Evolutionary conservation across 1,284 basidiomycete species (phyloP), one percentile per base, ranked within the genome.

Genomic region (Boletus albobrunnescens): DNA sequence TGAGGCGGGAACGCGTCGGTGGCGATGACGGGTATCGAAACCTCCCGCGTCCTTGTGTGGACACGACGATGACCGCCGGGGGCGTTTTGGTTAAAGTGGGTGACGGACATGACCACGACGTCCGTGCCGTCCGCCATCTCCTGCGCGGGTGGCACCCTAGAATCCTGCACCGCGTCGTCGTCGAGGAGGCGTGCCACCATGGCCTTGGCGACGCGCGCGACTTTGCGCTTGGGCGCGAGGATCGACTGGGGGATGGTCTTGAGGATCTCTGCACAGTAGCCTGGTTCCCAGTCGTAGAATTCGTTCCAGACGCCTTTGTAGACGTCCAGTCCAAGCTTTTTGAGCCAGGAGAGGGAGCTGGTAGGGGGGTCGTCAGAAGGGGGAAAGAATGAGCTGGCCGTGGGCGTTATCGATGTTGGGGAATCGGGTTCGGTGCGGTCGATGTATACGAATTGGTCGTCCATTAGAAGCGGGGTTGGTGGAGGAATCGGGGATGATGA

Each of bases 271-370:
- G 35, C 10, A 20, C 54, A 56, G 10, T 62, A 49, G 3, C 23
- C 47, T 0, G 58, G 59, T 31, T 71, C 70, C 67, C 67, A 69
- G 14, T 47, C 47, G 41, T 73, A 72, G 50, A 71, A 71, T 8
- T 64, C 58, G 19, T 49, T 22, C 71, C 69, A 73, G 32, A 68
- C 59, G 3, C 49, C 47, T 20, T 58, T 50, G 52, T 67, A 69
- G 41, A 56, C 46, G 2, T 16, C 11, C 2, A 33, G 38, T 7
- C 59, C 64, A 38, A 58, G 28, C 0, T 42, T 20, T 22, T 47
- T 46, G 36, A 60, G 51, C 17, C 50, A 35, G 20, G 49, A 16
- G 12, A n/a, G n/a, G n/a, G n/a, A 41, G 7, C 19, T 46, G 14
- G 23, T 6, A 24, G 23, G 1, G 14, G 38, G 39, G 1, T 28